Evolutionary conservation across 1,139 yeast species (phyloP).

Genomic region (Hansenula lynferdii): DNA sequence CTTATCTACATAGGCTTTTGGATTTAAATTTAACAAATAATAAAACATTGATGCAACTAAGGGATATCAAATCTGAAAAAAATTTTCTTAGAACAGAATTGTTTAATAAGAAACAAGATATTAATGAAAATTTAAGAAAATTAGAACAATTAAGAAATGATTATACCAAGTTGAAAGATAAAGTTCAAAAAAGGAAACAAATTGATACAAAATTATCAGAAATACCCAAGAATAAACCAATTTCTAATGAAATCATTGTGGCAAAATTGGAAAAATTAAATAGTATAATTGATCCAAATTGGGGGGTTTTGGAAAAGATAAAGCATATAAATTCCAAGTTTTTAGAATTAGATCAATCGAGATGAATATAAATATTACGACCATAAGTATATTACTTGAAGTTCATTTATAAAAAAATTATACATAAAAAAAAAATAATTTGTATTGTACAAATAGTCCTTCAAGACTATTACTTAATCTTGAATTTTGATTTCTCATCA

Average conservation of each 20-base stretch:
- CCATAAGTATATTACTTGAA: no score
- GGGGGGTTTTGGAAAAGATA: constrained; percentile 36
- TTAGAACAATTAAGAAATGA: constrained; percentile 33
- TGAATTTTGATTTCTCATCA: no score
- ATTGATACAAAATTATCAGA: constrained; percentile 23
- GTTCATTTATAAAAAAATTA: no score
- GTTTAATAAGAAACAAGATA: constrained; percentile 34
- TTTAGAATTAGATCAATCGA: constrained; percentile 21
- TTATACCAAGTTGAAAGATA: constrained; percentile 20
- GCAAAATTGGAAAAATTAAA: constrained; percentile 22
- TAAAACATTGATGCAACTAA: constrained; percentile 34
- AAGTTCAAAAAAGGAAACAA: constrained; percentile 16
- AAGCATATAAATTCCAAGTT: constrained; percentile 31
- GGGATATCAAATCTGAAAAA: constrained; percentile 35
- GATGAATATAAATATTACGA: not conserved
- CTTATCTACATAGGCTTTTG: constrained; percentile 25
- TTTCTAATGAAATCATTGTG: constrained; percentile 4
- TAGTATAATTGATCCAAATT: constrained; percentile 34
- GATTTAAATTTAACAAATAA: constrained; percentile 35
- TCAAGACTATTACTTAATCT: no score
- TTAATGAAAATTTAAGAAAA: constrained; percentile 31
- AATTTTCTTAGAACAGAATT: constrained; percentile 37
- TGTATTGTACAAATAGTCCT: no score
- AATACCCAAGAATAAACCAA: constrained; percentile 6
- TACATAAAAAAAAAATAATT: no score